Evolutionary conservation across 164 flowering plant species (phyloP), one percentile per base, ranked within the genome.

Genomic region (Annona squamosa): DNA sequence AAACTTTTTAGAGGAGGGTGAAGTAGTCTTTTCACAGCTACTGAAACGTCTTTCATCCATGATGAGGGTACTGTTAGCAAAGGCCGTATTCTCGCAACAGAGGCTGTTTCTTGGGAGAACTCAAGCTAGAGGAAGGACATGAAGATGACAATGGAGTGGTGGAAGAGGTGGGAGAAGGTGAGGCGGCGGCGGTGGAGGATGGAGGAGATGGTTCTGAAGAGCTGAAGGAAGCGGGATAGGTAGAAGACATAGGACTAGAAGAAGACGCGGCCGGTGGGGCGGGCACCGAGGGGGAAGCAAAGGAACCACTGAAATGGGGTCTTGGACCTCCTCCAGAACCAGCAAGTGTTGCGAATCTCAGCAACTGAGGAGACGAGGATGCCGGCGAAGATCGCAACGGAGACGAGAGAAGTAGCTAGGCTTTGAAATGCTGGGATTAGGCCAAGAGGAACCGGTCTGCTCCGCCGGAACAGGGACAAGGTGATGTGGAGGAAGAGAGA

Each of bases 41-140:
- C n/a, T n/a, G n/a, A 17, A 97, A 92, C n/a, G n/a, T n/a, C n/a
- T n/a, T n/a, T n/a, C n/a, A n/a, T n/a, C n/a, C n/a, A n/a, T n/a
- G n/a, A n/a, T n/a, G n/a, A n/a, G n/a, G n/a, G n/a, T n/a, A n/a
- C n/a, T n/a, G n/a, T n/a, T n/a, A n/a, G n/a, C n/a, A n/a, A n/a
- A n/a, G n/a, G n/a, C n/a, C n/a, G n/a, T n/a, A n/a, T n/a, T n/a
- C n/a, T n/a, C n/a, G n/a, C n/a, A n/a, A n/a, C n/a, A n/a, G n/a
- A n/a, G n/a, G n/a, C n/a, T n/a, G n/a, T n/a, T n/a, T n/a, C n/a
- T 72, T 94, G 98, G 0, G 97, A 89, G 81, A 89, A 94, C 66
- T 94, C 97, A 3, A 94, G 88, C 98, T 97, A 94, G 4, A 92
- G 78, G 61, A 89, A 94, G 0, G 95, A 84, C 87, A 80, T 85